A percentile compares a stretch with the other conserved stretches of the same genome.
These are phyloP conservation scores for Beauveria varroae DNA, from an alignment of 2,329 filamentous ascomycete genomes.

Conservation along the genomic window DNA sequence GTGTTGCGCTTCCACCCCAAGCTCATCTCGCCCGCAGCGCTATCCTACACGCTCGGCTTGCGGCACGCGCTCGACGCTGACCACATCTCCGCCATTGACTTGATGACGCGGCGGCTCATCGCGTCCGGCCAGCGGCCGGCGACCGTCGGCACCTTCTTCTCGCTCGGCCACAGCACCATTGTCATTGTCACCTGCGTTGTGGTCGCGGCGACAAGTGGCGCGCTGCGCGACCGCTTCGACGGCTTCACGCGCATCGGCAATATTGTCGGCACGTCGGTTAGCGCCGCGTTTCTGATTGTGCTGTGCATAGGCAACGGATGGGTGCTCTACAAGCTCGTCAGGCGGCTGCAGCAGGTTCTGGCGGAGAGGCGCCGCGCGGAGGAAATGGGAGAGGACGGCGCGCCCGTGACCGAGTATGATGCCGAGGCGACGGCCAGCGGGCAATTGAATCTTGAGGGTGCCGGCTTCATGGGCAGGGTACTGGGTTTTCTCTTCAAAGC, in stretches of 20 bases:
- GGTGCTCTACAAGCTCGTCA: slow-evolving; percentile 73
- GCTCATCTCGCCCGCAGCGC: slow-evolving; percentile 70
- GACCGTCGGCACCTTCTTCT: slow-evolving; percentile 92
- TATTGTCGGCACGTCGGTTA: slow-evolving; percentile 84
- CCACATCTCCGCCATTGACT: slow-evolving; percentile 78
- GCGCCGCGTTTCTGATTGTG: slow-evolving; percentile 72
- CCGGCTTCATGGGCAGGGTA: slow-evolving; percentile 64
- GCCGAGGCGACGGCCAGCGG: slow-evolving; percentile 28
- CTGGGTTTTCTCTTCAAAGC: slow-evolving; percentile 72
- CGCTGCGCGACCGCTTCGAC: slow-evolving; percentile 73
- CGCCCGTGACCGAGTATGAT: slow-evolving; percentile 19
- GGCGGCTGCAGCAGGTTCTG: slow-evolving; percentile 58
- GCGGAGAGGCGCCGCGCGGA: slow-evolving; percentile 18
- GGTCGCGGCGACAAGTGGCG: slow-evolving; percentile 83
- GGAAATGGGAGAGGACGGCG: slow-evolving; percentile 21
- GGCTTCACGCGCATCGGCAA: slow-evolving; percentile 73
- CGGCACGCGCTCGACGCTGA: slow-evolving; percentile 97
- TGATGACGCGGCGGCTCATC: slow-evolving; percentile 86
- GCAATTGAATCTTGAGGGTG: slow-evolving; percentile 65
- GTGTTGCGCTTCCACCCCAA: slow-evolving; percentile 46
- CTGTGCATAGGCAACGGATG: slow-evolving; percentile 79
- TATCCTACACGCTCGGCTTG: slow-evolving; percentile 82
- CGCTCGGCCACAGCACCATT: slow-evolving; percentile 86
- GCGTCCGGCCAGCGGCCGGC: slow-evolving; percentile 80
- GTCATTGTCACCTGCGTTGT: slow-evolving; percentile 86